Evolutionary conservation across 2,329 filamentous ascomycete species (phyloP).

Genomic region (Fusarium sp.): DNA sequence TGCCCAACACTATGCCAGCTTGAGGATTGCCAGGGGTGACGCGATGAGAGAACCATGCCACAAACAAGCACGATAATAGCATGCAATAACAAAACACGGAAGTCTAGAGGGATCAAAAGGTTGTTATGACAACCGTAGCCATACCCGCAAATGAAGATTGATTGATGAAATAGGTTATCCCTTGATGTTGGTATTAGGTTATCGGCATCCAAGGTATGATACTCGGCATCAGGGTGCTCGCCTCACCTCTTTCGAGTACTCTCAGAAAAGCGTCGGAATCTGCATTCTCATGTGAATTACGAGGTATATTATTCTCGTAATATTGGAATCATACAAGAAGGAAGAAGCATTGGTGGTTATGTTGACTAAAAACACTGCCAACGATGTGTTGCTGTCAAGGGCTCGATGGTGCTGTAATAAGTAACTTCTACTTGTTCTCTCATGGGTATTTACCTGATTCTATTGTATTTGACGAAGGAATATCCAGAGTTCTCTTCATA

Average conservation of each 20-base stretch:
- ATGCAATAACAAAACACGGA: background rate
- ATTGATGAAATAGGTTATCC: background rate
- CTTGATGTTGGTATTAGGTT: background rate
- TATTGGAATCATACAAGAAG: background rate
- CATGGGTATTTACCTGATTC: no score
- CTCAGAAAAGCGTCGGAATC: background rate
- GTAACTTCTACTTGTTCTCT: background rate
- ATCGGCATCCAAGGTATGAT: no score
- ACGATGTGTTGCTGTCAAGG: background rate
- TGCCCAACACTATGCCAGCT: background rate
- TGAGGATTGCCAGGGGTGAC: background rate
- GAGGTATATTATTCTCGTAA: background rate
- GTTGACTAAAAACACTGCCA: background rate
- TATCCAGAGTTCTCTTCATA: background rate
- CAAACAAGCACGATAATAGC: background rate
- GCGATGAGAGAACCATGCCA: background rate
- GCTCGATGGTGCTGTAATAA: background rate
- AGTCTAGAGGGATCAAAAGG: background rate
- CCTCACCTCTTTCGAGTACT: background rate
- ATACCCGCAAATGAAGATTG: background rate
- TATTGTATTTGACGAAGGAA: background rate
- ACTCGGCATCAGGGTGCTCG: background rate
- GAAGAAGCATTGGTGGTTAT: rapidly evolving
- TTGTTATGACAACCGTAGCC: background rate
- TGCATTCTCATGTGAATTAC: rapidly evolving